Evolutionary conservation across 75 land plant genomes (phyloP).

Genomic region (Selaginella tamariscina): DNA sequence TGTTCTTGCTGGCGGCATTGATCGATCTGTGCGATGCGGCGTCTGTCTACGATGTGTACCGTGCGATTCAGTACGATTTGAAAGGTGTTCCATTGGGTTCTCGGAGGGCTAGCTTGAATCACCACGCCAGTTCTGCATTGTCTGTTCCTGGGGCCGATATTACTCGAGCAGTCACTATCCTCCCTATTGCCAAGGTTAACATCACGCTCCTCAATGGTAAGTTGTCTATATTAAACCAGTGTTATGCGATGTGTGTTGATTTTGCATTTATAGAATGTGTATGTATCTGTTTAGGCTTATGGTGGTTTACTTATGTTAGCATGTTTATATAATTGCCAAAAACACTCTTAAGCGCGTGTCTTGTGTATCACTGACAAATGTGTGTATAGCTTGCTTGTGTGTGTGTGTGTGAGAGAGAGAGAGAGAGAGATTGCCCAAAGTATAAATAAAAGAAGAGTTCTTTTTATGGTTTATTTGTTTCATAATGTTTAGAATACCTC

Average conservation of each 20-base stretch:
- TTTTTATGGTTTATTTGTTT: too few species aligned
- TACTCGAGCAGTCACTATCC: constrained; percentile 66
- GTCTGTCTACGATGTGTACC: constrained; percentile 87
- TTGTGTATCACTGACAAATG: background rate
- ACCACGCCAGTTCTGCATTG: constrained; percentile 63
- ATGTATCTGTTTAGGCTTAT: background rate
- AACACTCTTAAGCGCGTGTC: too few species aligned
- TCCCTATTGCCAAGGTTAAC: constrained; percentile 49
- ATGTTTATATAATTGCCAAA: too few species aligned
- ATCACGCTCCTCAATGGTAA: constrained; percentile 49
- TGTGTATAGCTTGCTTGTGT: background rate
- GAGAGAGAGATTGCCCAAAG: too few species aligned
- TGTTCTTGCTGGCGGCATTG: constrained; percentile 50
- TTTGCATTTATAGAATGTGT: too few species aligned
- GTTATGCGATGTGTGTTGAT: too few species aligned
- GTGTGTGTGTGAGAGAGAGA: too few species aligned
- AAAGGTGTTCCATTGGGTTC: constrained; percentile 78
- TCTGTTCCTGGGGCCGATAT: constrained; percentile 51
- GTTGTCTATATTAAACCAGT: background rate
- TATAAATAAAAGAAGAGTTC: too few species aligned
- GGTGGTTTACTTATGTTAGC: background rate
- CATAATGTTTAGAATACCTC: constrained; percentile 60
- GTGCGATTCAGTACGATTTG: constrained; percentile 87
- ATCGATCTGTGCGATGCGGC: constrained; percentile 87
- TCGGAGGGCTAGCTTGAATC: constrained; percentile 66